Evolutionary conservation across 805 yeast genomes (phyloP).

Genomic region (Saccharomycopsis sp.): DNA sequence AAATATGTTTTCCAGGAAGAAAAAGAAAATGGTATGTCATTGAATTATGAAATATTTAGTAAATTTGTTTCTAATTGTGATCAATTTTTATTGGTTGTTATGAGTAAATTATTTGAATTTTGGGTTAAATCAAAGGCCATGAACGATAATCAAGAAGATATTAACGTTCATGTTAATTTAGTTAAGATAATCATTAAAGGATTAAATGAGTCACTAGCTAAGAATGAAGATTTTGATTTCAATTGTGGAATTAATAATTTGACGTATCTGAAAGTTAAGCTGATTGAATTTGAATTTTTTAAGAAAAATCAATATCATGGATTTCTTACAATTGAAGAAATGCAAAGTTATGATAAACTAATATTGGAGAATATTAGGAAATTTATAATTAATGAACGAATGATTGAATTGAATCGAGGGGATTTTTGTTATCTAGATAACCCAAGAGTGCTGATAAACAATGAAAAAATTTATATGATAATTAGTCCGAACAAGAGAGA

Average conservation of each 20-base stretch:
- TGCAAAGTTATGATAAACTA: neutral
- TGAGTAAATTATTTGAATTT: slow-evolving; percentile 8
- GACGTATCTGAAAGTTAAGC: slow-evolving; percentile 1
- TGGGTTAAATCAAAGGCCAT: slow-evolving; percentile 14
- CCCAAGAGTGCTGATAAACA: neutral
- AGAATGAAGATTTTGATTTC: neutral
- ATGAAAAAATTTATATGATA: slow-evolving; percentile 6
- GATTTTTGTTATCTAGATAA: slow-evolving; percentile 4
- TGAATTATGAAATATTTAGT: neutral
- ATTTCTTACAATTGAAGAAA: neutral
- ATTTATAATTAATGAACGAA: slow-evolving; percentile 12
- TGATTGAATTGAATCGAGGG: slow-evolving; percentile 8
- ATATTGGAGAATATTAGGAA: slow-evolving; percentile 8
- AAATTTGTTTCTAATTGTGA: slow-evolving; percentile 1
- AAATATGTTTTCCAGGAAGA: neutral
- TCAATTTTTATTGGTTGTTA: slow-evolving; percentile 1
- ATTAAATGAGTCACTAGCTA: neutral
- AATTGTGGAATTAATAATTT: neutral
- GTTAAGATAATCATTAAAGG: slow-evolving; percentile 7
- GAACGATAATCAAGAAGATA: neutral
- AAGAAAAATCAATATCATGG: slow-evolving; percentile 7
- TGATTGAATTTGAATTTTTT: slow-evolving; percentile 3
- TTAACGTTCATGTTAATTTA: neutral
- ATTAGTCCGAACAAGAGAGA: slow-evolving; percentile 10
- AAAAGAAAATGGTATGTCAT: too few species aligned